Conservation (phyloP, 2,329 filamentous ascomycete genomes). For the Aspergillus proliferans region DNA sequence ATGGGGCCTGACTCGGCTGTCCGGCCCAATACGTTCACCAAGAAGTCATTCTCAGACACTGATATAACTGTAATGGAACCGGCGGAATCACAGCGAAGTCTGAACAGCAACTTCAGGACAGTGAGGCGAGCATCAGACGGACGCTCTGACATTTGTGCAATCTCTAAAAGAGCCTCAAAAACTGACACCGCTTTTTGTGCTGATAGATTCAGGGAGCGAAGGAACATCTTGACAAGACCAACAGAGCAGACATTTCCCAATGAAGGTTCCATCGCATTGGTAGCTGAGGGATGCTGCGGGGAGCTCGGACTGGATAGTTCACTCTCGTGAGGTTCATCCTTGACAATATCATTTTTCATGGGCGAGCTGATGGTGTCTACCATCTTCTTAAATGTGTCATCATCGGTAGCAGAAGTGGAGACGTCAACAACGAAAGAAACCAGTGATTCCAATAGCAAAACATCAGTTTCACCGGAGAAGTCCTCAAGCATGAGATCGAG, state of each 20-base stretch:
- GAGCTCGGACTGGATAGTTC: constrained; percentile 26
- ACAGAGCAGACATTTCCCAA: constrained; percentile 60
- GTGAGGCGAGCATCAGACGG: constrained; percentile 66
- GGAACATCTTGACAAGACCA: constrained; percentile 69
- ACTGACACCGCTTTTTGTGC: constrained; percentile 58
- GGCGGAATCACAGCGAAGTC: constrained; percentile 74
- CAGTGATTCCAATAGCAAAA: constrained; percentile 33
- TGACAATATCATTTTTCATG: constrained; percentile 29
- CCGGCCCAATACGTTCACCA: constrained; percentile 67
- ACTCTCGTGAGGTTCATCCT: constrained; percentile 34
- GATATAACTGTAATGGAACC: constrained; percentile 67
- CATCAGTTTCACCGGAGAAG: constrained; percentile 33
- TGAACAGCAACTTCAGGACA: constrained; percentile 72
- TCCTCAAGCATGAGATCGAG: constrained; percentile 26
- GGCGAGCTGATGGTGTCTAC: constrained; percentile 29
- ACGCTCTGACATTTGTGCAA: constrained; percentile 54
- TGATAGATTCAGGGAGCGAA: constrained; percentile 63
- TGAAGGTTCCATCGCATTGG: constrained; percentile 26
- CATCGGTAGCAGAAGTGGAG: constrained; percentile 22
- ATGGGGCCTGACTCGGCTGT: constrained; percentile 48
- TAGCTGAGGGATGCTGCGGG: constrained; percentile 25
- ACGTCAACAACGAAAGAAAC: constrained; percentile 34
- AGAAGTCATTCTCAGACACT: constrained; percentile 63
- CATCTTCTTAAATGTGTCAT: constrained; percentile 26
- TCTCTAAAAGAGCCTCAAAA: constrained; percentile 58